These are phyloP conservation scores for Protomyces arabidopsidicola DNA, from an alignment of 1,139 yeast genomes.

Conservation along the genomic window DNA sequence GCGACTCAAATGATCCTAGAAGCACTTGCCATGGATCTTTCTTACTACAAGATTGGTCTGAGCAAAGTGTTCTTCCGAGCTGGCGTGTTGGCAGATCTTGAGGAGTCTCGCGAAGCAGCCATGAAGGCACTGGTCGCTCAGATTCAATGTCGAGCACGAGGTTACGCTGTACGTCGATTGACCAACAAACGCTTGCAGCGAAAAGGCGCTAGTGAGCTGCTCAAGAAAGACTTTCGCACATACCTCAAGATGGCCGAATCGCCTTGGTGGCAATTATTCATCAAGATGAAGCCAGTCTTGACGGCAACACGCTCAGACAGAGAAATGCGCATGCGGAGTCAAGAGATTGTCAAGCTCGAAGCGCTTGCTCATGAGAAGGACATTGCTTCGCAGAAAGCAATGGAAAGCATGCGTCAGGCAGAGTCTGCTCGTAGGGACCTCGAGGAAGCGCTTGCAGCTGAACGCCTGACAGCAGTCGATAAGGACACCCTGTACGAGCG, in stretches of 20 bases:
- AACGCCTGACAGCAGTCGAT: constrained; percentile 44
- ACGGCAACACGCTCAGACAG: constrained; percentile 61
- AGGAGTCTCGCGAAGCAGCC: constrained; percentile 66
- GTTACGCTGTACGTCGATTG: constrained; percentile 54
- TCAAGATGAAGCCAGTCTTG: constrained; percentile 69
- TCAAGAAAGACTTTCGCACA: constrained; percentile 58
- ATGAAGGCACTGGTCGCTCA: constrained; percentile 54
- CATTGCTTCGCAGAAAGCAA: constrained; percentile 32
- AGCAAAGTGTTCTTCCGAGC: constrained; percentile 94
- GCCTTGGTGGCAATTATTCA: constrained; percentile 77
- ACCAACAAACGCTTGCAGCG: constrained; percentile 52
- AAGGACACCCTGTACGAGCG: constrained; percentile 47
- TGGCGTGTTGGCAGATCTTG: constrained; percentile 90
- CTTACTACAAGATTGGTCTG: constrained; percentile 68
- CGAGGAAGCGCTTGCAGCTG: constrained; percentile 42
- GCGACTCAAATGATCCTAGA: constrained; percentile 66
- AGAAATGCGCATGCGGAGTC: constrained; percentile 54
- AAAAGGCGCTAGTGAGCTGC: constrained; percentile 65
- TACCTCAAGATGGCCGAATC: constrained; percentile 54
- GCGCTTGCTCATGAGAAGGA: constrained; percentile 37
- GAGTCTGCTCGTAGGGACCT: constrained; percentile 43
- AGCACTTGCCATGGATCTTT: constrained; percentile 56
- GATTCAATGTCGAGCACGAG: constrained; percentile 68
- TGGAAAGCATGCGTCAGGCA: constrained; percentile 38
- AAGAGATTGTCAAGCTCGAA: constrained; percentile 40